These are phyloP conservation scores for Epichloe bromicola DNA, from an alignment of 2,329 filamentous ascomycete genomes.

Conservation along the genomic window DNA sequence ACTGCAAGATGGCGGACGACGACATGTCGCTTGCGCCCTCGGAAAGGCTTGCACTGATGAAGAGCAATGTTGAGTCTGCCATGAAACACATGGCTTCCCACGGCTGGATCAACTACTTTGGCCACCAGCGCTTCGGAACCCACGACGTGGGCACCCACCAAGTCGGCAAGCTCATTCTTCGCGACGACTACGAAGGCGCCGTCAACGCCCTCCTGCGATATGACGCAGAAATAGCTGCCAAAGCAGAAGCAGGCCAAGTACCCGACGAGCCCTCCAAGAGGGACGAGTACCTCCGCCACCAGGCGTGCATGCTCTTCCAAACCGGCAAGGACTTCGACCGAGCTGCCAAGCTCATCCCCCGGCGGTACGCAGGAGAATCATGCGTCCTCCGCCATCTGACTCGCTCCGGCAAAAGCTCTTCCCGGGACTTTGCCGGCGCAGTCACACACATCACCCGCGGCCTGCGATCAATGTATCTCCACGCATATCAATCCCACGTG, in stretches of 20 bases:
- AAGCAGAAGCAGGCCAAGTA: conserved; percentile 24
- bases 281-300: conserved; percentile 69
- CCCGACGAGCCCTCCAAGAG: conserved; percentile 40
- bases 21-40: conserved; percentile 11
- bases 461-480: conserved; percentile 85
- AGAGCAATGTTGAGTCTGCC: conserved; percentile 36
- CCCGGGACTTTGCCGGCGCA: conserved; percentile 67
- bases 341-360: conserved; percentile 63
- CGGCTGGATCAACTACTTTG: conserved; percentile 96
- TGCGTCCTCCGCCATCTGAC: conserved; percentile 67
- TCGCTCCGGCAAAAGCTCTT: conserved; percentile 29
- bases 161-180: conserved; percentile 71
- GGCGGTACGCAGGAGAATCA: conserved; percentile 69
- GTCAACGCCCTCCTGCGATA: conserved; percentile 67
- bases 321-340: conserved; percentile 42
- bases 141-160: conserved; percentile 76
- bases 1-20: conserved; percentile 51
- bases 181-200: conserved; percentile 68
- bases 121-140: conserved; percentile 91
- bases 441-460: conserved; percentile 68
- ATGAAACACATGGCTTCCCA: conserved; percentile 54
- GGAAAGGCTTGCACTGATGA: conserved; percentile 19
- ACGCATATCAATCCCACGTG: conserved; percentile 88
- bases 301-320: conserved; percentile 64
- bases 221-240: conserved; percentile 44